phyloP scores from a whole-genome alignment of 192 early-diverging fungal genomes.

The Mortierella alpina region DNA sequence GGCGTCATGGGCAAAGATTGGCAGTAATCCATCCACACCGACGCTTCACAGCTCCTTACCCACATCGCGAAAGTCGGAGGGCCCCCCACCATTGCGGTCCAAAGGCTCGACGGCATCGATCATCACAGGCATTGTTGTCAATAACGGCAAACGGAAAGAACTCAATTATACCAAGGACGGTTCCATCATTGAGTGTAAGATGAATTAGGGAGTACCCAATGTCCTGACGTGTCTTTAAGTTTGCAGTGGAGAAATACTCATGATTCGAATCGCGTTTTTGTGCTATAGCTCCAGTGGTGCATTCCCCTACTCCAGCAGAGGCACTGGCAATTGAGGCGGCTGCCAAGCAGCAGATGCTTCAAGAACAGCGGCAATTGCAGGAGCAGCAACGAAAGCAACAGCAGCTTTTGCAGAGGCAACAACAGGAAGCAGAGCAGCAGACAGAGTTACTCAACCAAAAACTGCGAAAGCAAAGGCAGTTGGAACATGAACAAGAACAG shows the following conservation, averaged over 20 bases:
- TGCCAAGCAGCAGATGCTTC: constrained; percentile 45
- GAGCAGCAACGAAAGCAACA: constrained; percentile 29
- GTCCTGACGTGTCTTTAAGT: background rate
- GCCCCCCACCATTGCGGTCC: constrained; percentile 42
- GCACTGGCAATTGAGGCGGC: constrained; percentile 48
- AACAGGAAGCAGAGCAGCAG: constrained; percentile 26
- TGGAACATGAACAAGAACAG: constrained; percentile 27
- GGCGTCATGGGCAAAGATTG: constrained; percentile 67
- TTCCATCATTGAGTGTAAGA: constrained; percentile 37
- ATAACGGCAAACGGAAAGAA: constrained; percentile 42
- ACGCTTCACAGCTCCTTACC: constrained; percentile 30
- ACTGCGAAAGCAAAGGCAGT: constrained; percentile 25
- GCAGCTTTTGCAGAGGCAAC: constrained; percentile 13
- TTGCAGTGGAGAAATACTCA: background rate
- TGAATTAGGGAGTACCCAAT: too few relatives aligned
- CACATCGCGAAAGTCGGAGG: constrained; percentile 22
- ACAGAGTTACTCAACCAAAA: constrained; percentile 15
- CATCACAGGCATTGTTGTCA: constrained; percentile 48
- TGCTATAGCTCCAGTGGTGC: background rate
- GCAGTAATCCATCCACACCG: constrained; percentile 51
- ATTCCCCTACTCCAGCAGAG: constrained; percentile 46
- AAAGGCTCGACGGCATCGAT: constrained; percentile 49
- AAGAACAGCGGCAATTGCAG: constrained; percentile 36
- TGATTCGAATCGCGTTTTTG: too few relatives aligned
- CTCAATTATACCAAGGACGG: background rate